A percentile compares a stretch with the other conserved stretches of the same genome.
phyloP scores from a whole-genome alignment of 768 basidiomycete genomes.

The Chalciporus chontae region DNA sequence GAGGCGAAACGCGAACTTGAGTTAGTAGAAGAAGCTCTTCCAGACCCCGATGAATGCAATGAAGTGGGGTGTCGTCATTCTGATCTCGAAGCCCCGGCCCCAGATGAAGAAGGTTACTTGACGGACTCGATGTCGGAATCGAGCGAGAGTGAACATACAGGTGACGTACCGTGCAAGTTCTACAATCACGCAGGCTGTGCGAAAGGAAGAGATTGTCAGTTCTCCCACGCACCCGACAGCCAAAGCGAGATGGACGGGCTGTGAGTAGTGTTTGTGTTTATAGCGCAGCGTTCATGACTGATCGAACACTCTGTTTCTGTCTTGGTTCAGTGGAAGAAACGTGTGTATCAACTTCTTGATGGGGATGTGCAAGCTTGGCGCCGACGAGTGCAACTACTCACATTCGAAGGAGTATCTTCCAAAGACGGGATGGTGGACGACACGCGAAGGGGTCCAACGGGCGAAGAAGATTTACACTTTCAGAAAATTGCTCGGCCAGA shows the following conservation, averaged over 20 bases:
- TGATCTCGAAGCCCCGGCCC: constrained; percentile 15
- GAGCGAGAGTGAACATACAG: constrained; percentile 49
- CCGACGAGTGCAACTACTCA: constrained; percentile 42
- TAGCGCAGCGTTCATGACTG: background rate
- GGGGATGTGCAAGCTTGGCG: constrained; percentile 37
- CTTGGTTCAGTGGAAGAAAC: constrained; percentile 45
- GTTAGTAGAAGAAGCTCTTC: constrained; percentile 1
- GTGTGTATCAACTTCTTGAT: constrained; percentile 44
- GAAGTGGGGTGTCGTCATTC: background rate
- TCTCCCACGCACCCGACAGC: constrained; percentile 52
- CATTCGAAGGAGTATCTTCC: constrained; percentile 46
- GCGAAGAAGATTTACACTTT: constrained; percentile 2
- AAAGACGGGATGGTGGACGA: constrained; percentile 45
- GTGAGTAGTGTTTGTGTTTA: constrained; percentile 32
- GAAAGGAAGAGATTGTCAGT: constrained; percentile 41
- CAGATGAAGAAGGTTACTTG: constrained; percentile 27
- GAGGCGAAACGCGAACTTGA: constrained; percentile 18
- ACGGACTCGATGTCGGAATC: constrained; percentile 49
- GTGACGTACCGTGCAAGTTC: constrained; percentile 53
- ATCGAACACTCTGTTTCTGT: background rate
- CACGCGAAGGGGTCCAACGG: constrained; percentile 6
- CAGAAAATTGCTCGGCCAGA: background rate
- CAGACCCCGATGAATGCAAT: background rate
- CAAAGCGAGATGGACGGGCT: constrained; percentile 53
- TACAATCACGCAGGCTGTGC: constrained; percentile 54